Conservation (phyloP, 495 filamentous ascomycete genomes). For the Annulohypoxylon bovei region DNA sequence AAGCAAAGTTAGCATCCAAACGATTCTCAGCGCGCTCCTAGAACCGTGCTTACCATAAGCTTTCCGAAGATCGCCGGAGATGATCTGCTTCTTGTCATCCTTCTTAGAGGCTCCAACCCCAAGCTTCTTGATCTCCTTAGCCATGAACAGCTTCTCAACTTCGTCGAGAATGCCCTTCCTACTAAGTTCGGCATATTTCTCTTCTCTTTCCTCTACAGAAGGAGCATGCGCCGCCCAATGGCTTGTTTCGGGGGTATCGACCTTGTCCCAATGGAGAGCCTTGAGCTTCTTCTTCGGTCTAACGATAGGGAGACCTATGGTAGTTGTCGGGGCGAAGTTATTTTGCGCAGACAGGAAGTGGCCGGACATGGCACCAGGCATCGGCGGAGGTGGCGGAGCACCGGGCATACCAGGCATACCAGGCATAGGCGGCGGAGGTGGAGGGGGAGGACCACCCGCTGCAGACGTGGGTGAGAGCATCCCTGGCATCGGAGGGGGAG, state of each 20-base stretch:
- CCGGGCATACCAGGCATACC: slow-evolving; percentile 51
- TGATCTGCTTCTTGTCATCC: slow-evolving; percentile 96
- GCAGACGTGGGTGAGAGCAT: slow-evolving; percentile 48
- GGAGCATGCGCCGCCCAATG: slow-evolving; percentile 92
- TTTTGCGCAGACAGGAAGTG: slow-evolving; percentile 63
- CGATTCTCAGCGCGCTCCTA: background rate
- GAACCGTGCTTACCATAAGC: slow-evolving; percentile 70
- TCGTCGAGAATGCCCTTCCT: slow-evolving; percentile 95
- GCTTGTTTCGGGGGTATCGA: slow-evolving; percentile 91
- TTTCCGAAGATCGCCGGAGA: slow-evolving; percentile 89
- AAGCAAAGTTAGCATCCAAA: slow-evolving; percentile 28
- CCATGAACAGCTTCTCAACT: slow-evolving; percentile 96
- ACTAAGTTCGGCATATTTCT: slow-evolving; percentile 92
- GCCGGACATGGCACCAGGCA: slow-evolving; percentile 62
- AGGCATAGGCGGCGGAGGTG: slow-evolving; percentile 60
- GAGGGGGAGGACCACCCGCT: slow-evolving; percentile 59
- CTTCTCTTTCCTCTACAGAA: slow-evolving; percentile 84
- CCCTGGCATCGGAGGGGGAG: slow-evolving; percentile 61
- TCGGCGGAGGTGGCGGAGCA: slow-evolving; percentile 63
- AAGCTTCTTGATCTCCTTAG: slow-evolving; percentile 94
- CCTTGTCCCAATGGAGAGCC: slow-evolving; percentile 98
- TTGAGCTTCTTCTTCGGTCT: slow-evolving; percentile 99
- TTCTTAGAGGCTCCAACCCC: slow-evolving; percentile 74
- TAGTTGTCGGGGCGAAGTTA: slow-evolving; percentile 43
- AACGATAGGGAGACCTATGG: slow-evolving; percentile 73